A percentile compares a stretch with the other conserved stretches of the same genome.
Evolutionary conservation across 306 rosid species (phyloP).

Genomic region (Lathyrus tuberosus): DNA sequence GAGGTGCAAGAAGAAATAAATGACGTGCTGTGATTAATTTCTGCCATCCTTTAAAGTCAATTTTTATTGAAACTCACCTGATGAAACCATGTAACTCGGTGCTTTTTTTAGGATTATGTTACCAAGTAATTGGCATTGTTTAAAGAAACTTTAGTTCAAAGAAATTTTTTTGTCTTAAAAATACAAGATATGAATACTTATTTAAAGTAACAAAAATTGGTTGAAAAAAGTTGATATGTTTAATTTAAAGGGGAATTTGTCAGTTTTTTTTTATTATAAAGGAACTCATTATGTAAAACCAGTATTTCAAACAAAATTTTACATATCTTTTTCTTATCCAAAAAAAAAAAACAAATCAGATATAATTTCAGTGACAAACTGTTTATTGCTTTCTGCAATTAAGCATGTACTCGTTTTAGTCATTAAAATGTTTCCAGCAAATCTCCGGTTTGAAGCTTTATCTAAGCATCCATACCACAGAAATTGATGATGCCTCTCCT

Average conservation of each 20-base stretch:
- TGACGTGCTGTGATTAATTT: conserved; percentile 24
- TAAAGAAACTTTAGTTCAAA: too few relatives aligned
- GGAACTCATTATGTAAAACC: not conserved
- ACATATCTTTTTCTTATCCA: too few relatives aligned
- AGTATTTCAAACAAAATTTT: not conserved
- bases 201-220: too few relatives aligned
- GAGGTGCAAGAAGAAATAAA: not conserved
- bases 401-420: not conserved
- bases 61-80: not conserved
- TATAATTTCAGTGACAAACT: not conserved
- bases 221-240: too few relatives aligned
- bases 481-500: not conserved
- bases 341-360: not conserved
- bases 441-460: conserved; percentile 9
- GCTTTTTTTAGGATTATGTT: too few relatives aligned
- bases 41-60: not conserved
- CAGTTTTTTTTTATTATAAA: too few relatives aligned
- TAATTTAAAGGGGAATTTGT: too few relatives aligned
- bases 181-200: too few relatives aligned
- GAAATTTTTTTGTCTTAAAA: too few relatives aligned
- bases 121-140: too few relatives aligned
- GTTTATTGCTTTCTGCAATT: not conserved
- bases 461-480: not conserved
- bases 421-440: conserved; percentile 2
- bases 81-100: not conserved